phyloP scores from a whole-genome alignment of 768 basidiomycete genomes.

The Pulveroboletus ravenelii region DNA sequence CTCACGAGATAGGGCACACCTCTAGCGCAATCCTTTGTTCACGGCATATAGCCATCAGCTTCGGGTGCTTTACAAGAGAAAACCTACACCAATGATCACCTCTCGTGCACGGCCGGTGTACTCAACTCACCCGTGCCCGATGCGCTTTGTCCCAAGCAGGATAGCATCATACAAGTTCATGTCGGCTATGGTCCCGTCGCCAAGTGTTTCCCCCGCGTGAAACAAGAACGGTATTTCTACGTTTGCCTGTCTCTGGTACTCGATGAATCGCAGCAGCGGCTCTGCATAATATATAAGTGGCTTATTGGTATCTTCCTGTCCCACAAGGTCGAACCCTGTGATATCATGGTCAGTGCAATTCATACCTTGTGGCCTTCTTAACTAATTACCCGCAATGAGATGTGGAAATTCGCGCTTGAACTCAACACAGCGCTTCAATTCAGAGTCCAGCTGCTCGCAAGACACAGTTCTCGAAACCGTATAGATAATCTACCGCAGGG shows the following conservation, averaged over 20 bases:
- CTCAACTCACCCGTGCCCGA: conserved; percentile 42
- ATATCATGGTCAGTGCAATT: neutral
- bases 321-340: conserved; percentile 47
- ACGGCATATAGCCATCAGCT: conserved; percentile 40
- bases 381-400: conserved; percentile 36
- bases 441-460: conserved; percentile 37
- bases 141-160: conserved; percentile 45
- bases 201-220: conserved; percentile 47
- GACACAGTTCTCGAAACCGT: conserved; percentile 34
- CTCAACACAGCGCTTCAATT: conserved; percentile 39
- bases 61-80: conserved; percentile 44
- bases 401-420: conserved; percentile 45
- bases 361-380: neutral
- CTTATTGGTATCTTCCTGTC: conserved; percentile 38
- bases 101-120: neutral
- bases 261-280: conserved; percentile 35
- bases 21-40: conserved; percentile 40
- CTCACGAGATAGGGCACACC: conserved; percentile 48
- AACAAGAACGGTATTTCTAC: conserved; percentile 42
- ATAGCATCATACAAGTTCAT: conserved; percentile 47
- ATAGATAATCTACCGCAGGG: conserved; percentile 37
- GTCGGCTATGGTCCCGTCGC: conserved; percentile 42
- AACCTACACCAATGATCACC: conserved; percentile 25
- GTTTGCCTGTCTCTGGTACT: conserved; percentile 25
- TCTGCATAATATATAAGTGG: conserved; percentile 39